Evolutionary conservation across 495 filamentous ascomycete genomes (phyloP).

Genomic region (Aspergillus nidulans): DNA sequence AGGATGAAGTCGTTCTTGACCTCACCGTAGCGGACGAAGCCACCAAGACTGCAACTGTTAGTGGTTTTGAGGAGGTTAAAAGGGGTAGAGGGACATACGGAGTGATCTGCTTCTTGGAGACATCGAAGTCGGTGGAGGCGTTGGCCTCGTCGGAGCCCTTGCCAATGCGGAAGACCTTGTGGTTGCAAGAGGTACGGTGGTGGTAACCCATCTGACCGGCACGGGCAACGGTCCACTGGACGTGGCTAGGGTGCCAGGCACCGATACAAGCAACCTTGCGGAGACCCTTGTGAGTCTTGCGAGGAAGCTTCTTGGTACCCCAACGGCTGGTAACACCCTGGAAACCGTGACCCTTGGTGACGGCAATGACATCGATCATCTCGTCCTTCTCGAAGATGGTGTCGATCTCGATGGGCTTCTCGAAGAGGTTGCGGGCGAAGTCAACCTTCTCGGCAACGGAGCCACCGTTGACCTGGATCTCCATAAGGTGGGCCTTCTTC

Average conservation of each 20-base stretch:
- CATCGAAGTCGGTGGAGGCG: constrained; percentile 91
- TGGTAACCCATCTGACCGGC: constrained; percentile 99
- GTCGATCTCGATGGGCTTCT: constrained; percentile 93
- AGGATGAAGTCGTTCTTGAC: constrained; percentile 99
- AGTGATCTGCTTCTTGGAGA: constrained; percentile 99
- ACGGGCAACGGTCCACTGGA: constrained; percentile 99
- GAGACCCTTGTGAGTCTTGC: constrained; percentile 99
- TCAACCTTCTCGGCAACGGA: constrained; percentile 92
- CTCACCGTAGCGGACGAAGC: constrained; percentile 98
- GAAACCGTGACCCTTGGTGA: constrained; percentile 99
- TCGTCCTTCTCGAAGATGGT: constrained; percentile 99
- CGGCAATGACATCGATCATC: constrained; percentile 99
- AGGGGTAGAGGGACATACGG: constrained; percentile 66
- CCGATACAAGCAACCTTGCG: constrained; percentile 99
- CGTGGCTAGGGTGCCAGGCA: constrained; percentile 99
- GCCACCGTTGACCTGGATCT: constrained; percentile 99
- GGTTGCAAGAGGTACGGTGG: constrained; percentile 99
- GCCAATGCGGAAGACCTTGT: constrained; percentile 99
- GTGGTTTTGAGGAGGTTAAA: not conserved
- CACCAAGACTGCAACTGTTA: constrained; percentile 72
- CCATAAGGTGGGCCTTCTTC: constrained; percentile 99
- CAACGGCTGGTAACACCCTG: constrained; percentile 94
- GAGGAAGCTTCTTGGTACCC: constrained; percentile 99
- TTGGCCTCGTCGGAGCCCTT: constrained; percentile 83
- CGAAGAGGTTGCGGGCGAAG: constrained; percentile 90